A percentile compares a stretch with the other conserved stretches of the same genome.
Conservation (phyloP, 768 basidiomycete genomes). For the Sarcodon sp. region DNA sequence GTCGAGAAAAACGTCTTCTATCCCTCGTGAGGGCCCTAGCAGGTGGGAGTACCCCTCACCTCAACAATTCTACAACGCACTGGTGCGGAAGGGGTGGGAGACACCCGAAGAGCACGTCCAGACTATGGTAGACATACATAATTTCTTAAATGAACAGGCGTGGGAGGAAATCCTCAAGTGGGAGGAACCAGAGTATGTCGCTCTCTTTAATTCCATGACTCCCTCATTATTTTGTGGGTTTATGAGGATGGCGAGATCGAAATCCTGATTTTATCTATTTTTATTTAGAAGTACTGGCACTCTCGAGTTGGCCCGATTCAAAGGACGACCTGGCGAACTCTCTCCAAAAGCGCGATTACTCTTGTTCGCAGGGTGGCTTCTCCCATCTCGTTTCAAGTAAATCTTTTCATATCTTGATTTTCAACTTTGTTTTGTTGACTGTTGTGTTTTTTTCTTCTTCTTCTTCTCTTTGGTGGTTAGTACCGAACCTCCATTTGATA, state of each 20-base stretch:
- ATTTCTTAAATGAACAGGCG: conserved; percentile 93
- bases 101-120: conserved; percentile 94
- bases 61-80: conserved; percentile 96
- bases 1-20: conserved; percentile 68
- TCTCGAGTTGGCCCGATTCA: conserved; percentile 71
- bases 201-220: background rate
- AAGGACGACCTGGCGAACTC: conserved; percentile 82
- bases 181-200: conserved; percentile 58
- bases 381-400: conserved; percentile 86
- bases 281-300: conserved; percentile 38
- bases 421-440: background rate
- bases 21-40: conserved; percentile 48
- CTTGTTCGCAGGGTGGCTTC: conserved; percentile 77
- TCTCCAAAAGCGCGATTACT: conserved; percentile 90
- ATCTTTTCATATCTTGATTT: conserved; percentile 13
- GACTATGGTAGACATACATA: conserved; percentile 97
- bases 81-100: conserved; percentile 94
- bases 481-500: conserved; percentile 85
- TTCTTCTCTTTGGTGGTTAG: conserved; percentile 23
- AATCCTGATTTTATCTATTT: background rate
- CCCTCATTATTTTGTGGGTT: background rate
- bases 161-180: conserved; percentile 92
- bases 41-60: conserved; percentile 96
- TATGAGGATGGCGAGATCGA: too few relatives aligned
- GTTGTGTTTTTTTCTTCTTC: background rate